These are phyloP conservation scores for Trichoderma simmonsii DNA, from an alignment of 2,329 filamentous ascomycete species.

Conservation along the genomic window DNA sequence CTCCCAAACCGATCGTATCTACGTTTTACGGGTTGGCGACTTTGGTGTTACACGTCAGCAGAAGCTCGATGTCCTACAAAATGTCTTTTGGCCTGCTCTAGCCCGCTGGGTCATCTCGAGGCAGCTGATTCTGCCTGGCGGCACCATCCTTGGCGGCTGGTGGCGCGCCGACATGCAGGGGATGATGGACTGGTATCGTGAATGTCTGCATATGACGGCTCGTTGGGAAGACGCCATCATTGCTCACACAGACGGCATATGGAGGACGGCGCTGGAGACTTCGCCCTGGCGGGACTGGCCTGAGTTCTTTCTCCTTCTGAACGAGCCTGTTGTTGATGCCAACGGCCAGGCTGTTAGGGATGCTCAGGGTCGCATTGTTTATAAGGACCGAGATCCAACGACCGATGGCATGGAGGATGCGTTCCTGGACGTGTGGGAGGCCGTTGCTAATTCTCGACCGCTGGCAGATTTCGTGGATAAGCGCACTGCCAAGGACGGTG, in stretches of 20 bases:
- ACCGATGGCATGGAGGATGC: slow-evolving; percentile 24
- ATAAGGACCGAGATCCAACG: slow-evolving; percentile 15
- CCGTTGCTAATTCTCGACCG: slow-evolving; percentile 23
- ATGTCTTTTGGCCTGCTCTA: slow-evolving; percentile 28
- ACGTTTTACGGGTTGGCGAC: slow-evolving; percentile 20
- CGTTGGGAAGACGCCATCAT: slow-evolving; percentile 21
- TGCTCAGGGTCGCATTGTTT: slow-evolving; percentile 14
- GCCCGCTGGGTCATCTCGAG: slow-evolving; percentile 26
- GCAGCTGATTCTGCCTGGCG: slow-evolving; percentile 23
- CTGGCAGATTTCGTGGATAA: slow-evolving; percentile 22
- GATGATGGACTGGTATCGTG: slow-evolving; percentile 31
- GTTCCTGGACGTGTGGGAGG: slow-evolving; percentile 28
- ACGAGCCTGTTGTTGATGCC: slow-evolving; percentile 21
- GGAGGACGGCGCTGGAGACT: slow-evolving; percentile 23
- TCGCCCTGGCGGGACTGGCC: slow-evolving; percentile 31
- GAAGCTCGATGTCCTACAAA: slow-evolving; percentile 25
- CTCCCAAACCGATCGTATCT: slow-evolving; percentile 23
- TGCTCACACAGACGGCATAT: slow-evolving; percentile 27
- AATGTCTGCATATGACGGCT: slow-evolving; percentile 23
- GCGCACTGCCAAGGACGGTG: slow-evolving; percentile 6
- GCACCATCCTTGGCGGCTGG: slow-evolving; percentile 26
- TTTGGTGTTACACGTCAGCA: slow-evolving; percentile 21
- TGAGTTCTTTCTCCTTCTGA: slow-evolving; percentile 24
- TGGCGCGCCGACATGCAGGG: slow-evolving; percentile 26
- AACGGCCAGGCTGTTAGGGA: slow-evolving; percentile 8